phyloP scores from a whole-genome alignment of 441 rosid species.

The Adansonia rubrostipa region DNA sequence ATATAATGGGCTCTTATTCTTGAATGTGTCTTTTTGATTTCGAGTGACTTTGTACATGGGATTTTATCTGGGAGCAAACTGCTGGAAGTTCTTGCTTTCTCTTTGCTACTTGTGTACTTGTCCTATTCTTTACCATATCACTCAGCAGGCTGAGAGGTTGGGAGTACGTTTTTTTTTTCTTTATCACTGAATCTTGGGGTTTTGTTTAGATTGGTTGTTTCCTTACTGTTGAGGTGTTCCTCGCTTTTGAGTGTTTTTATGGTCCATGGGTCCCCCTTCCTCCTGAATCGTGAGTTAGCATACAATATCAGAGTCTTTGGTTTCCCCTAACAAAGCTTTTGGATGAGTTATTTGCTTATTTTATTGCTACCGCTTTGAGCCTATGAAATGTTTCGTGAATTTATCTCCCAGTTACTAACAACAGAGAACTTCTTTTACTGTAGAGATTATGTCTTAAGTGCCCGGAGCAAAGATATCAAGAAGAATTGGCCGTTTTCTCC shows the following conservation, averaged over 20 bases:
- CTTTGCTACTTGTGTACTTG: conserved; percentile 27
- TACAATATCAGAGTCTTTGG: conserved; percentile 30
- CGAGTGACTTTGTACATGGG: conserved; percentile 38
- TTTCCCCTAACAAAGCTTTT: conserved; percentile 25
- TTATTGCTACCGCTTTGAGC: conserved; percentile 28
- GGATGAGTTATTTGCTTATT: conserved; percentile 5
- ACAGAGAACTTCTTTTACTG: conserved; percentile 33
- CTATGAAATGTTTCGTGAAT: conserved; percentile 11
- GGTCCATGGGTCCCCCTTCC: conserved; percentile 29
- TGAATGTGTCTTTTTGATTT: conserved; percentile 38
- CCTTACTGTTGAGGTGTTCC: conserved; percentile 32
- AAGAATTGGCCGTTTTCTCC: conserved; percentile 94
- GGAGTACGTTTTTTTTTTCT: background rate
- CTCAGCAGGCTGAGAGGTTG: conserved; percentile 1
- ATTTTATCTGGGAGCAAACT: conserved; percentile 15
- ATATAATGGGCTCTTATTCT: conserved; percentile 15
- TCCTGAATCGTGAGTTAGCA: conserved; percentile 23
- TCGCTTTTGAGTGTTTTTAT: conserved; percentile 25
- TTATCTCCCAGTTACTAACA: conserved; percentile 35
- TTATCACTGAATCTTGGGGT: conserved; percentile 22
- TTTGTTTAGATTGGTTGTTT: conserved; percentile 37
- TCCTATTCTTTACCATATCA: conserved; percentile 22
- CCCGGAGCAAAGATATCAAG: conserved; percentile 76
- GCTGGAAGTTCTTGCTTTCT: conserved; percentile 14
- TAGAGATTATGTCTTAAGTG: conserved; percentile 85